Percentiles rank a stretch among this genome's conserved stretches.
Conservation (phyloP, 176 grass and related monocot species). For the Echinochloa phyllopogon region DNA sequence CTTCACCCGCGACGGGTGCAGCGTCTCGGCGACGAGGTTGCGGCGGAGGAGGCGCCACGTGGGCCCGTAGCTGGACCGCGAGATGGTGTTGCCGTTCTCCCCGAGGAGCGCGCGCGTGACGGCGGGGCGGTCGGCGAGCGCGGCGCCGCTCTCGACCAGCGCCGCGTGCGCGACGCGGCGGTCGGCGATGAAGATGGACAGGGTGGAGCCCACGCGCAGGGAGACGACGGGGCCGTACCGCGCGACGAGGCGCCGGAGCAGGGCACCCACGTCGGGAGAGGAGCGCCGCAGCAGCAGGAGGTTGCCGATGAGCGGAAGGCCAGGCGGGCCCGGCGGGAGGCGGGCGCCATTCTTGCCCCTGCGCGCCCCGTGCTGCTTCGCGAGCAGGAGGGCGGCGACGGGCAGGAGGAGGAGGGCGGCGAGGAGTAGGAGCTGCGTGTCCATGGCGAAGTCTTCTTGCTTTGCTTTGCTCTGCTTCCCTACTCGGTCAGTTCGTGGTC, state of each 20-base stretch:
- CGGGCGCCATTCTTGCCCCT: background rate
- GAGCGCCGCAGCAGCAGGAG: conserved; percentile 36
- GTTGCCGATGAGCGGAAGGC: conserved; percentile 42
- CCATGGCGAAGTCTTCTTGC: conserved; percentile 22
- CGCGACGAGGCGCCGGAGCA: conserved; percentile 49
- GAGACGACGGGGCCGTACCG: conserved; percentile 53
- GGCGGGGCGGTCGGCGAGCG: conserved; percentile 48
- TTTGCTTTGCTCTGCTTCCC: background rate
- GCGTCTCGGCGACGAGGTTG: conserved; percentile 60
- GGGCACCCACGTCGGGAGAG: background rate
- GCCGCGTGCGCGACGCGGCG: conserved; percentile 54
- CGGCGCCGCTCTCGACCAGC: conserved; percentile 49
- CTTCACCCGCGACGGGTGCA: conserved; percentile 54
- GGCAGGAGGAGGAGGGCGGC: conserved; percentile 33
- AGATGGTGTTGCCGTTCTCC: conserved; percentile 44
- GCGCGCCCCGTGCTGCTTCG: background rate
- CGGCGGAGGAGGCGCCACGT: conserved; percentile 65
- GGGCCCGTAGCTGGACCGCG: conserved; percentile 50
- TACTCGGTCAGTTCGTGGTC: background rate
- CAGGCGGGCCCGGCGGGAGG: conserved; percentile 42
- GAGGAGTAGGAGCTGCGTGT: conserved; percentile 19
- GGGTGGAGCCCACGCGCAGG: conserved; percentile 43
- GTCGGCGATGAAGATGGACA: conserved; percentile 53
- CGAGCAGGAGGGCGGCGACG: conserved; percentile 6
- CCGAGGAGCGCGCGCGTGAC: conserved; percentile 9